These are phyloP conservation scores for Suillus alpinus DNA, from an alignment of 768 basidiomycete genomes.

Conservation along the genomic window DNA sequence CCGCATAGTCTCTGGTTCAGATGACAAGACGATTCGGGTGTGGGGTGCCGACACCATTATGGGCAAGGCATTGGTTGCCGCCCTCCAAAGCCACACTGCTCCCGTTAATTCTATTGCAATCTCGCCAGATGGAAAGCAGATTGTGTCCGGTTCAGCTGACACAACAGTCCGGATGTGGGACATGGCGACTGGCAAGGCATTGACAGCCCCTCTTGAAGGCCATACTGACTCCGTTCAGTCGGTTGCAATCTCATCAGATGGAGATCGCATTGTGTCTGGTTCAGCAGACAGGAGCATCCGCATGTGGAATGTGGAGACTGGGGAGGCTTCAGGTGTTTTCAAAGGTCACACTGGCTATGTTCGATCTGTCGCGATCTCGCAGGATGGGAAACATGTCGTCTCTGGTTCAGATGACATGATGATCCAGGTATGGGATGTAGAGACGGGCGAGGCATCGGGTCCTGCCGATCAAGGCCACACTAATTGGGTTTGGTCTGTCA, in stretches of 20 bases:
- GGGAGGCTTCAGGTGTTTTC: neutral
- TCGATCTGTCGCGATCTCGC: neutral
- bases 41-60: neutral
- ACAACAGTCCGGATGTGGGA: neutral
- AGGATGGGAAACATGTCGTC: neutral
- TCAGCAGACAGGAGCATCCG: neutral
- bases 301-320: neutral
- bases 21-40: neutral
- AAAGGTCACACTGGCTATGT: neutral
- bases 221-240: conserved; percentile 6
- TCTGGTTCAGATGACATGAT: conserved; percentile 3
- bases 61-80: too few species aligned
- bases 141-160: neutral
- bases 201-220: neutral
- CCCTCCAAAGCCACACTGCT: too few species aligned
- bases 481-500: too few species aligned
- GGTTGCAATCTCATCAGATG: conserved; percentile 14
- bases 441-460: neutral
- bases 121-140: neutral
- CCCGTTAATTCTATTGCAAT: neutral
- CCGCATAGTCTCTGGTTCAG: conserved; percentile 2
- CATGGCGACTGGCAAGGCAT: too few species aligned
- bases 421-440: neutral
- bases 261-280: neutral
- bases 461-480: neutral